Base-by-base conservation (phyloP, 1,139 yeast species). In the Magnusiomyces starmeri region DNA sequence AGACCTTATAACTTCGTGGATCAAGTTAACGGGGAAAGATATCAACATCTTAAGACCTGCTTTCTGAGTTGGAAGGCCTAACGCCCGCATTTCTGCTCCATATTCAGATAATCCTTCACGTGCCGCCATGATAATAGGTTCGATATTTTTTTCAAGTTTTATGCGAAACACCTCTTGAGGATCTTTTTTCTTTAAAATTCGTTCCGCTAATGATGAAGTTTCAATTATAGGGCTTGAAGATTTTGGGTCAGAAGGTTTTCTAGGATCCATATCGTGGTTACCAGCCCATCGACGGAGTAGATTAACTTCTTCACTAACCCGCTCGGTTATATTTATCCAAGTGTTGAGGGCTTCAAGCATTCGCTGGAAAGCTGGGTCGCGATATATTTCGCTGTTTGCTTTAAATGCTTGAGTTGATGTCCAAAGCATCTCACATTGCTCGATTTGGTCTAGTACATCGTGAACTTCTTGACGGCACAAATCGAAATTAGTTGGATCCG, bases 101-200 rank as follows among this genome's bases (percentile, higher is more conserved):
- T 81, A 79, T 41, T 78, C 75, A 35, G 85, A 72, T 57, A 83
- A 83, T 1, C 94, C 81, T 20, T 77, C 77, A 60, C 89, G 85
- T 0, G 95, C 84, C 62, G 89, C 87, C 51, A 81, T 77, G 65
- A 89, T 80, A 82, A 89, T 78, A 2, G 86, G 87, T 1, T 82
- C 79, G 27, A 84, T 70, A 7, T 82, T 79, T 2, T 71, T 67
- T 56, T 82, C 75, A n/a, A 84, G 73, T 43, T 87, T 71, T 52
- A 68, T 68, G 50, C 73, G 71, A 57, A 76, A 89, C 16, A 88
- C 78, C 12, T 80, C 75, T 56, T 81, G 82, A 22, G 90, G 81
- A 56, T 87, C 95, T 60, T 87, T 44, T 60, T 88, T 96, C 61
- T 87, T 89, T 75, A 90, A 75, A 51, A 89, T 76, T 52, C 85